Percentiles rank a stretch among this genome's conserved stretches.
phyloP scores from a whole-genome alignment of 2,329 filamentous ascomycete species.

The Daldinia sp. region DNA sequence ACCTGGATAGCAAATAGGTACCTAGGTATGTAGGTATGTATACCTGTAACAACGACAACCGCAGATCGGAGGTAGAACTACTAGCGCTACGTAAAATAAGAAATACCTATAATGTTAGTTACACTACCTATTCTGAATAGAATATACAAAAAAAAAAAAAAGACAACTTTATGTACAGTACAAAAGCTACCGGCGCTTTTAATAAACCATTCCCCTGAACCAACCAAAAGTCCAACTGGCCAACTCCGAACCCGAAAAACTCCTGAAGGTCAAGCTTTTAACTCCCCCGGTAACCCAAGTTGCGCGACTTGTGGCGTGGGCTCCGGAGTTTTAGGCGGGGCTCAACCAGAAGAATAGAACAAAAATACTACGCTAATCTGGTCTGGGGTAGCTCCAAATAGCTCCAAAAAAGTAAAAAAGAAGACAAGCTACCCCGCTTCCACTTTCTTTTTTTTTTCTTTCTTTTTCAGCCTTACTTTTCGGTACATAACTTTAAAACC shows the following conservation, averaged over 20 bases:
- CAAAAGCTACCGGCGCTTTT: neutral
- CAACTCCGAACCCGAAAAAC: slow-evolving; percentile 6
- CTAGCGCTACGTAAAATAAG: neutral
- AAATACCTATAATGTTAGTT: neutral
- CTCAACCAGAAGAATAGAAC: neutral
- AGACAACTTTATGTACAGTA: neutral
- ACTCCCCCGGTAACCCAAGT: slow-evolving; percentile 4
- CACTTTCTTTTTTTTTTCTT: too few relatives aligned
- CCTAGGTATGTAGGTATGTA: too few relatives aligned
- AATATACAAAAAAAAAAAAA: too few relatives aligned
- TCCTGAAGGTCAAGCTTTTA: neutral
- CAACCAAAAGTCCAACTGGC: neutral
- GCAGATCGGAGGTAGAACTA: neutral
- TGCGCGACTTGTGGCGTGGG: slow-evolving; percentile 4
- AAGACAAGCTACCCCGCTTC: slow-evolving; percentile 33
- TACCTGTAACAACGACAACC: neutral
- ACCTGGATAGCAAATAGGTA: neutral
- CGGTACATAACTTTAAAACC: neutral
- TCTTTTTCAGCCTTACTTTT: slow-evolving; percentile 34
- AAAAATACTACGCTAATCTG: slow-evolving; percentile 14
- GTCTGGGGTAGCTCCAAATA: slow-evolving; percentile 15
- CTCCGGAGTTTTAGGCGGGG: slow-evolving; percentile 9
- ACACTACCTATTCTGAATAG: too few relatives aligned
- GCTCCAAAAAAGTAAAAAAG: slow-evolving; percentile 5
- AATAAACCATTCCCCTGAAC: neutral